A percentile compares a stretch with the other conserved stretches of the same genome.
These are phyloP conservation scores for Acer yangbiense DNA, from an alignment of 345 rosid genomes.

Conservation along the genomic window DNA sequence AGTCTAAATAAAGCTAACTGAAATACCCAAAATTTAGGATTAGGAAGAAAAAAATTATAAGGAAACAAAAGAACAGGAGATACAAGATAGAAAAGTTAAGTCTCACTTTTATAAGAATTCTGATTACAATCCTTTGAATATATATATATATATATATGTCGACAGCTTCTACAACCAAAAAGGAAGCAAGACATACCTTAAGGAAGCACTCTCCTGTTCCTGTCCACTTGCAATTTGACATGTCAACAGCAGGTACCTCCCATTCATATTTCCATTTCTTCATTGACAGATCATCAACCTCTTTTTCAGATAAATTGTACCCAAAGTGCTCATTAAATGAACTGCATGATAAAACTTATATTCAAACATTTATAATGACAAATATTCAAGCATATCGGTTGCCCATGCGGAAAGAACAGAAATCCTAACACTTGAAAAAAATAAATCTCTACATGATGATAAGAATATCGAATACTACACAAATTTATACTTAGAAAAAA, in stretches of 20 bases:
- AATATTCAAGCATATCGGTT: neutral
- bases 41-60: neutral
- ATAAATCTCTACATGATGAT: neutral
- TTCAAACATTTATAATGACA: constrained; percentile 1
- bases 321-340: constrained; percentile 65
- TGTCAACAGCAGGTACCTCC: constrained; percentile 67
- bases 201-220: constrained; percentile 68
- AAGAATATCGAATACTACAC: neutral
- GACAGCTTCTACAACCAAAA: constrained; percentile 3
- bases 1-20: constrained; percentile 11
- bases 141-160: neutral
- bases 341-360: constrained; percentile 44
- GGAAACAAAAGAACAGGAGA: neutral
- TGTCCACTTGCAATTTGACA: constrained; percentile 71
- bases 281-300: constrained; percentile 48
- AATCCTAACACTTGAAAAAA: neutral
- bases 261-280: constrained; percentile 71
- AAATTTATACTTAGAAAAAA: neutral
- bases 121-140: neutral
- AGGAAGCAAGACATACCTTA: constrained; percentile 46
- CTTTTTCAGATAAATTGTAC: constrained; percentile 56
- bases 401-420: neutral
- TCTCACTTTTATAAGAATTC: neutral
- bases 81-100: neutral
- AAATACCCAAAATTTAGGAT: neutral